Percentiles rank a stretch among this genome's conserved stretches.
Conservation (phyloP, 768 basidiomycete genomes). For the Gyrodon lividus region DNA sequence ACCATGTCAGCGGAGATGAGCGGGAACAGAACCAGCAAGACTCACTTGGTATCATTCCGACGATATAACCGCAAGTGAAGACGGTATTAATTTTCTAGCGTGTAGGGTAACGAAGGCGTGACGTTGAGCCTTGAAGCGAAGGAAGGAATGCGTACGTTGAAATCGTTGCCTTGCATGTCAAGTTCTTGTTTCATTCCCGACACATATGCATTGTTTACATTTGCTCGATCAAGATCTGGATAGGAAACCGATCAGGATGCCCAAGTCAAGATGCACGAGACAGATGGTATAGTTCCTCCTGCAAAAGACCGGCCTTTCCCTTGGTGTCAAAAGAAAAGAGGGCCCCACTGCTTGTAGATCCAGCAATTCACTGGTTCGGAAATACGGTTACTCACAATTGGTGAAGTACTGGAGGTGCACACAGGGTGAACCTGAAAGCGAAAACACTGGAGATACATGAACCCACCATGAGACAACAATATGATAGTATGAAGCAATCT, state of each 20-base stretch:
- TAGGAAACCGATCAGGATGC: constrained; percentile 4
- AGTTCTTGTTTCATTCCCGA: constrained; percentile 77
- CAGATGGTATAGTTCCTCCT: neutral
- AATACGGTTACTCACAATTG: constrained; percentile 46
- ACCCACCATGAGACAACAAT: constrained; percentile 65
- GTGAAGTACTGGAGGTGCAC: constrained; percentile 52
- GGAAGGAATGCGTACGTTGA: constrained; percentile 43
- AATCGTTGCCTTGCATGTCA: constrained; percentile 60
- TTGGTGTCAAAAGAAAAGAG: too few relatives aligned
- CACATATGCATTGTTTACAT: constrained; percentile 73
- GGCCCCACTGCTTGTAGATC: neutral
- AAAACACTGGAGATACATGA: constrained; percentile 12
- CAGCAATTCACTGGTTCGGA: neutral
- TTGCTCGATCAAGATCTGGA: constrained; percentile 65
- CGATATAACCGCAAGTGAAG: constrained; percentile 73
- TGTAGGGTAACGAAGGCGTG: neutral
- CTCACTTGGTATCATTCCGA: constrained; percentile 71
- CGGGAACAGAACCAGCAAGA: neutral
- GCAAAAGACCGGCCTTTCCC: too few relatives aligned
- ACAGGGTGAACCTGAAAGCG: neutral
- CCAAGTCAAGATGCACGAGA: neutral
- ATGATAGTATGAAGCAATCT: constrained; percentile 68
- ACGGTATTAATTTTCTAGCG: constrained; percentile 62
- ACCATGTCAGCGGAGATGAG: neutral
- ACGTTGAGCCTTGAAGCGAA: neutral